Evolutionary conservation across 164 flowering plant species (phyloP).

Genomic region (Amborella trichopoda): DNA sequence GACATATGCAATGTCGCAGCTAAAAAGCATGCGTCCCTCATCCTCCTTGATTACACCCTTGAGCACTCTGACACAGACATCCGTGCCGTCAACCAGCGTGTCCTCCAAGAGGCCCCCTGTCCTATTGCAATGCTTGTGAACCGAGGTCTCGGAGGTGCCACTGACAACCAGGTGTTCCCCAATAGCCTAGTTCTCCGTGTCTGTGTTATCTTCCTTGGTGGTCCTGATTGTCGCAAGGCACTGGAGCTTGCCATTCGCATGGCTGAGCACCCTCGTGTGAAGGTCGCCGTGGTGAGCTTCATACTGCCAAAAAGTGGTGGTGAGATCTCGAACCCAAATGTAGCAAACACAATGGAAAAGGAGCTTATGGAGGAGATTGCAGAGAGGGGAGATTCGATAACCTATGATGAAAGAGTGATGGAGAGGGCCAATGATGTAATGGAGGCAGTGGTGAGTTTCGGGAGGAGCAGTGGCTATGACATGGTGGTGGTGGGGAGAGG

Average conservation of each 20-base stretch:
- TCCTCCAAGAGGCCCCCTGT: conserved; percentile 43
- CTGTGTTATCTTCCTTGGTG: conserved; percentile 56
- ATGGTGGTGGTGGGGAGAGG: no score
- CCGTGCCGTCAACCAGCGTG: conserved; percentile 48
- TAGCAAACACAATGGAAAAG: no score
- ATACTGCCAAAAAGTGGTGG: conserved; percentile 1
- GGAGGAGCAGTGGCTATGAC: no score
- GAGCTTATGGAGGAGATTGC: no score
- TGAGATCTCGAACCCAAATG: no score
- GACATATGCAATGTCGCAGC: conserved; percentile 64
- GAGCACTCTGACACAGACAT: conserved; percentile 13
- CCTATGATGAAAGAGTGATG: no score
- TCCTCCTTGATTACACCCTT: conserved; percentile 22
- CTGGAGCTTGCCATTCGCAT: conserved; percentile 46
- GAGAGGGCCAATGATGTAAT: no score
- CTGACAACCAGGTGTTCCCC: conserved; percentile 6
- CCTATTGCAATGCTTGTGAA: conserved; percentile 62
- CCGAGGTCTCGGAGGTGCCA: conserved; percentile 34
- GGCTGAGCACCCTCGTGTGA: conserved; percentile 55
- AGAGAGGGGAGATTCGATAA: no score
- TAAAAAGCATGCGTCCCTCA: conserved; percentile 37
- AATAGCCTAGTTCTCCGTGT: conserved; percentile 15
- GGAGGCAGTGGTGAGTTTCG: no score
- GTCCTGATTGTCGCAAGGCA: conserved; percentile 69
- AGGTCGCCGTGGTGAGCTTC: conserved; percentile 35